These are phyloP conservation scores for Tetraselmis chui DNA, from an alignment of 139 green algal genomes.

Conservation along the genomic window DNA sequence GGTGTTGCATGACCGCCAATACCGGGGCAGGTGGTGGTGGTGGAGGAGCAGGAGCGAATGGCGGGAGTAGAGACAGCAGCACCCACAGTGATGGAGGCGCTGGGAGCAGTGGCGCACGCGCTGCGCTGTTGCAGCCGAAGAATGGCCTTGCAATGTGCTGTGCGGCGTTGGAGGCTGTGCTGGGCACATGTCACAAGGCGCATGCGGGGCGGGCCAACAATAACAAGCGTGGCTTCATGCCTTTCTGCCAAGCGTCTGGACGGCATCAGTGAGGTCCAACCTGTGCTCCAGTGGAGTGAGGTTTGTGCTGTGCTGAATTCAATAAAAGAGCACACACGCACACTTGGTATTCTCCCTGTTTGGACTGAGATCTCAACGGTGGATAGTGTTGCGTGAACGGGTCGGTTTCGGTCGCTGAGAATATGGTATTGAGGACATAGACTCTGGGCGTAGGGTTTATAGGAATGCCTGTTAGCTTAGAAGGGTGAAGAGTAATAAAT, in stretches of 20 bases:
- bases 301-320: no score
- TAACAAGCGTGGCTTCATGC: not conserved
- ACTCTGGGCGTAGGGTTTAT: no score
- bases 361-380: no score
- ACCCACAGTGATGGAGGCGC: not conserved
- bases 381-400: no score
- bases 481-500: not conserved
- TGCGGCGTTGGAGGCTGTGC: not conserved
- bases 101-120: not conserved
- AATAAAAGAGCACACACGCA: no score
- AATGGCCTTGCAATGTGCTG: not conserved
- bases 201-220: not conserved
- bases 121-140: not conserved
- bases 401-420: no score
- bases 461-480: no score
- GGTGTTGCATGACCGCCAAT: not conserved
- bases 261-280: no score
- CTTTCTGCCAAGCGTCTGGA: not conserved
- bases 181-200: not conserved
- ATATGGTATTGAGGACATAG: no score
- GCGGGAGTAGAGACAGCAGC: no score
- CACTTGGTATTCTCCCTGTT: no score
- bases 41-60: not conserved
- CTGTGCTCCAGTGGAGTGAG: no score
- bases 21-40: not conserved